Percentiles rank a stretch among this genome's conserved stretches.
phyloP scores from a whole-genome alignment of 208 protist species.

The Acanthamoeba polyphaga region DNA sequence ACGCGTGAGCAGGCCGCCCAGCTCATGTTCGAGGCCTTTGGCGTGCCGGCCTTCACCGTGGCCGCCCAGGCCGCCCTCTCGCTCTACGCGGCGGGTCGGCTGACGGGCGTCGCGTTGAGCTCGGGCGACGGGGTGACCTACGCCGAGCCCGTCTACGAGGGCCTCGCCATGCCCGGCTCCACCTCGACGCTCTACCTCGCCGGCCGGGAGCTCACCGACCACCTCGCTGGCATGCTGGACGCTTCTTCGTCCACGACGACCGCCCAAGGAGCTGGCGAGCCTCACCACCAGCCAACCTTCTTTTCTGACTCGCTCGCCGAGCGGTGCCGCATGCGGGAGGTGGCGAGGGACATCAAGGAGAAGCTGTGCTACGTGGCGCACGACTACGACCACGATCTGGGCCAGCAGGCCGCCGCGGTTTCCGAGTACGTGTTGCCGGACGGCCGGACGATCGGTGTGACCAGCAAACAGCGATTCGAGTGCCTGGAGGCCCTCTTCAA shows the following conservation, averaged over 20 bases:
- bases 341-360: constrained; percentile 21
- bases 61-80: constrained; percentile 84
- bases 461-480: constrained; percentile 1
- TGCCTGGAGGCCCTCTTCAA: constrained; percentile 5
- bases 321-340: not conserved
- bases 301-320: not conserved
- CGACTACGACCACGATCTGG: not conserved
- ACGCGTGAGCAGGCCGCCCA: constrained; percentile 83
- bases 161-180: not conserved
- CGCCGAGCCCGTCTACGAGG: constrained; percentile 29
- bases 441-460: not conserved
- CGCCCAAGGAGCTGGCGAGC: too few relatives aligned
- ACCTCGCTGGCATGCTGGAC: not conserved
- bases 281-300: not conserved
- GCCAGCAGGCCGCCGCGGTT: too few relatives aligned
- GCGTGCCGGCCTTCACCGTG: constrained; percentile 90
- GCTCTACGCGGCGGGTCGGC: not conserved
- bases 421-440: not conserved
- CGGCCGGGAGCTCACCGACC: not conserved
- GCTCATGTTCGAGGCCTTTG: constrained; percentile 93
- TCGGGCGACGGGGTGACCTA: constrained; percentile 9
- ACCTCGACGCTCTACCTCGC: not conserved
- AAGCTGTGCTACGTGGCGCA: not conserved
- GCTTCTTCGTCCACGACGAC: not conserved
- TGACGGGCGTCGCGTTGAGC: constrained; percentile 23